Evolutionary conservation across 192 early-diverging fungal species (phyloP).

Genomic region (Polychytrium aggregatum): DNA sequence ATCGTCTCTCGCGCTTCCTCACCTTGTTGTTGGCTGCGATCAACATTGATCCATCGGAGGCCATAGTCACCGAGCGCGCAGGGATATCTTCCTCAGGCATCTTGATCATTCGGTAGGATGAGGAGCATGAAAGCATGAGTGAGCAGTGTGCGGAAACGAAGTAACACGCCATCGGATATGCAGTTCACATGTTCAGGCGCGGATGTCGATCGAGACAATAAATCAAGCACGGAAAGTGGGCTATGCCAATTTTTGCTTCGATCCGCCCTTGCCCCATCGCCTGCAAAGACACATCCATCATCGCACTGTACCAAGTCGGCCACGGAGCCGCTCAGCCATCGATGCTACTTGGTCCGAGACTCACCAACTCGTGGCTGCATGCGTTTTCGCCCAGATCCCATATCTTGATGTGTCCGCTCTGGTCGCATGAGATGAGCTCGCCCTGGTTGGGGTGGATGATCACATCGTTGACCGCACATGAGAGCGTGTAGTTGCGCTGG

Average conservation of each 20-base stretch:
- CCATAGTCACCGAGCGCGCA: conserved; percentile 69
- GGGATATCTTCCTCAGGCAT: conserved; percentile 72
- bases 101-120: too few relatives aligned
- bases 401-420: conserved; percentile 41
- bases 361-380: conserved; percentile 45
- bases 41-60: conserved; percentile 66
- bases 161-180: too few relatives aligned
- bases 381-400: conserved; percentile 50
- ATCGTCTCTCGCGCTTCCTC: not conserved
- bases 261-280: too few relatives aligned
- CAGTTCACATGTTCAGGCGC: too few relatives aligned
- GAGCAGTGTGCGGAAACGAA: too few relatives aligned
- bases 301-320: too few relatives aligned
- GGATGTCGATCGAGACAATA: too few relatives aligned
- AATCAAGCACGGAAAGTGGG: too few relatives aligned
- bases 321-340: not conserved
- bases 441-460: conserved; percentile 56
- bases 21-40: conserved; percentile 83
- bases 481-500: conserved; percentile 46
- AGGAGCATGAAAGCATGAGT: too few relatives aligned
- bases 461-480: conserved; percentile 44
- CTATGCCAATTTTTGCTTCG: too few relatives aligned
- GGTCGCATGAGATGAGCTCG: conserved; percentile 48
- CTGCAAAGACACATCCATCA: too few relatives aligned
- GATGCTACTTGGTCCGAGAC: conserved; percentile 20